Evolutionary conservation across 805 yeast genomes (phyloP), one percentile per base, ranked within the genome.

Genomic region (Priceomyces fermenticarens): DNA sequence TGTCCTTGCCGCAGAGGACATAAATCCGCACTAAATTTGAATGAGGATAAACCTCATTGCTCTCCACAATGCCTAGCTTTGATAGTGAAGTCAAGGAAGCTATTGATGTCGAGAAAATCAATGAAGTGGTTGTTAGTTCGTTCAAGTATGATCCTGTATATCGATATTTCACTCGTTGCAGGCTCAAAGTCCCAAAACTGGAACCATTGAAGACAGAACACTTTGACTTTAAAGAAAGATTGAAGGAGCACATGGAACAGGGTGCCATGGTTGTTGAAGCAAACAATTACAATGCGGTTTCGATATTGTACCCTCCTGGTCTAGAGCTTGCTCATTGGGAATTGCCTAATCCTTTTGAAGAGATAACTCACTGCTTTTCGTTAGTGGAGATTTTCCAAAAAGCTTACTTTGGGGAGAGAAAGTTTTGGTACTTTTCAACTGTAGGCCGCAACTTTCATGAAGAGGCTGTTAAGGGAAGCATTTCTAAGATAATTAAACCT

Each of bases 231-330:
- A 15, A 13, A 10, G 37, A 33, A 5, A 32, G 42, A 34, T 8
- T 39, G 2, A 16, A 16, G 11, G 30, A 38, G 20, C 28, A 38
- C 27, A 11, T n/a, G 11, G 26, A 39, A 9, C 31, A 31, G 11
- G 41, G 41, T 6, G 44, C 38, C 4, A 27, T 5, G n/a, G 13
- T 38, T 7, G 12, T 30, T n/a, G 43, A 42, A 20, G 23, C 32
- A 10, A 28, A 42, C 28, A 35, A 39, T 13, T 42, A 20, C 32
- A 36, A 37, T 5, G 43, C 46, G 13, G 36, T 42, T 8, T 42
- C 46, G 7, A 28, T 42, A 12, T 42, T 42, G 46, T 42, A 34
- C 12, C 32, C 39, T 12, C 45, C 45, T 12, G 42, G 39, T 3
- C 17, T 29, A 3, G 35, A 28, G 12, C 11, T 27, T 11, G 30